Conservation (phyloP, 2,329 filamentous ascomycete genomes). For the Tolypocladium capitatum region DNA sequence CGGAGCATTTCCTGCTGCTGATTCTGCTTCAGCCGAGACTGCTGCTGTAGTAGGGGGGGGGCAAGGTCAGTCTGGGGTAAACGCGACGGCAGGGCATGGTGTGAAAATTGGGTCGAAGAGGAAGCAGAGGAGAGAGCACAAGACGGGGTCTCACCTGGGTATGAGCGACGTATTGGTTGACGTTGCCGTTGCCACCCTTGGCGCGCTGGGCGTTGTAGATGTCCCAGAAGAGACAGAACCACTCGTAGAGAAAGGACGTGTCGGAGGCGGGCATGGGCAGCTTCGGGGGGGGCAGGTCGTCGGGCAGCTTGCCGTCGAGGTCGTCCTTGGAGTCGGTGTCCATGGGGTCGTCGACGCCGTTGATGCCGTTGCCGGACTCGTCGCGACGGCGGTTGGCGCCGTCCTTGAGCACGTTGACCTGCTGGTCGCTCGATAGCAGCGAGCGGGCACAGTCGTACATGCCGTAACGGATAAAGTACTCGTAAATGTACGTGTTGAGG, state of each 20-base stretch:
- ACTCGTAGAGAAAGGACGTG: constrained; percentile 85
- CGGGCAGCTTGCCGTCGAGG: constrained; percentile 57
- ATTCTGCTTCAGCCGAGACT: constrained; percentile 61
- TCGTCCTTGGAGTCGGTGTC: constrained; percentile 75
- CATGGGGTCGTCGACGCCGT: constrained; percentile 64
- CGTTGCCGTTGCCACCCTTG: constrained; percentile 48
- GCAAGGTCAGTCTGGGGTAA: constrained; percentile 1
- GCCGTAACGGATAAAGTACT: constrained; percentile 76
- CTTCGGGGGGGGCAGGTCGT: constrained; percentile 66
- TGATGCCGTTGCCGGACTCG: constrained; percentile 52
- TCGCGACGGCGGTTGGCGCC: constrained; percentile 55
- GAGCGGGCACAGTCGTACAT: constrained; percentile 75
- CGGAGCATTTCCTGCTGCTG: constrained; percentile 67
- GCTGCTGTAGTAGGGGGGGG: constrained; percentile 30
- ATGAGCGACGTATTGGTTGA: constrained; percentile 66
- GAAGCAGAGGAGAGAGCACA: neutral
- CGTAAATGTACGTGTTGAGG: constrained; percentile 81
- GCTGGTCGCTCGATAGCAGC: constrained; percentile 53
- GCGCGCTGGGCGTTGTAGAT: constrained; percentile 75
- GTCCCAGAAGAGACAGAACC: constrained; percentile 97
- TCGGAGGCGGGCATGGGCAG: constrained; percentile 51
- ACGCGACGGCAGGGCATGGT: neutral
- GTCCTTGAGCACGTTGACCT: constrained; percentile 53
- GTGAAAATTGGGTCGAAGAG: neutral
- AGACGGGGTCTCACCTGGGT: constrained; percentile 53